phyloP scores from a whole-genome alignment of 1,284 basidiomycete genomes.

The Cryptococcus sp. region DNA sequence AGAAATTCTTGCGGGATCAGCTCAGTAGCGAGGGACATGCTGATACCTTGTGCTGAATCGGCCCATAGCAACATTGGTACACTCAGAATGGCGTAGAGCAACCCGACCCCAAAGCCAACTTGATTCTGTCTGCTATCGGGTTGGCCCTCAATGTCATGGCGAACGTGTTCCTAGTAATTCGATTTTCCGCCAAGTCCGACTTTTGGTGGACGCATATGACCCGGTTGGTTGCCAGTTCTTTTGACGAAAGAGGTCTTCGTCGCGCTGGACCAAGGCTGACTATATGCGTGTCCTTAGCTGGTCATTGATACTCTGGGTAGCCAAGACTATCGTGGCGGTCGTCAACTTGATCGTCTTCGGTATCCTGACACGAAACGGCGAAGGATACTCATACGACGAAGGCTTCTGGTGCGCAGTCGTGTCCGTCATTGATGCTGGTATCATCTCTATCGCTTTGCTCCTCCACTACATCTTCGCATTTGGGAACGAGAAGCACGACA shows the following conservation, averaged over 20 bases:
- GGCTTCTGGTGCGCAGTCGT: slow-evolving; percentile 57
- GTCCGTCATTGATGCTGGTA: slow-evolving; percentile 48
- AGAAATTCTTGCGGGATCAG: neutral
- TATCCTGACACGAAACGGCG: slow-evolving; percentile 37
- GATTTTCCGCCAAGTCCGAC: slow-evolving; percentile 50
- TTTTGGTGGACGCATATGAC: slow-evolving; percentile 46
- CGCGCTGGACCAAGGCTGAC: neutral
- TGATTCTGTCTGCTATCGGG: slow-evolving; percentile 53
- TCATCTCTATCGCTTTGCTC: slow-evolving; percentile 50
- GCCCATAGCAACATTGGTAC: slow-evolving; percentile 51
- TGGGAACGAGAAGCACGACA: slow-evolving; percentile 26
- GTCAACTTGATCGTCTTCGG: slow-evolving; percentile 53
- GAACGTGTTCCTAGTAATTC: slow-evolving; percentile 53
- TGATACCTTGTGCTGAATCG: no score
- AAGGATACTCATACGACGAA: slow-evolving; percentile 46
- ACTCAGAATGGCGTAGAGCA: slow-evolving; percentile 30
- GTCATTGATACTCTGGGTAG: slow-evolving; percentile 53
- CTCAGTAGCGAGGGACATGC: neutral
- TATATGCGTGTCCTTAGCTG: slow-evolving; percentile 17
- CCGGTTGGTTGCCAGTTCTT: slow-evolving; percentile 13
- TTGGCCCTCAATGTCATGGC: slow-evolving; percentile 55
- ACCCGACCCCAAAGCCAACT: slow-evolving; percentile 44
- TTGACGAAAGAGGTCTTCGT: neutral
- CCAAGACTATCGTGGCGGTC: slow-evolving; percentile 52
- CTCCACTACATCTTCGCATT: slow-evolving; percentile 52